These are phyloP conservation scores for Trifolium subterraneum DNA, from an alignment of 306 rosid species.

Conservation along the genomic window DNA sequence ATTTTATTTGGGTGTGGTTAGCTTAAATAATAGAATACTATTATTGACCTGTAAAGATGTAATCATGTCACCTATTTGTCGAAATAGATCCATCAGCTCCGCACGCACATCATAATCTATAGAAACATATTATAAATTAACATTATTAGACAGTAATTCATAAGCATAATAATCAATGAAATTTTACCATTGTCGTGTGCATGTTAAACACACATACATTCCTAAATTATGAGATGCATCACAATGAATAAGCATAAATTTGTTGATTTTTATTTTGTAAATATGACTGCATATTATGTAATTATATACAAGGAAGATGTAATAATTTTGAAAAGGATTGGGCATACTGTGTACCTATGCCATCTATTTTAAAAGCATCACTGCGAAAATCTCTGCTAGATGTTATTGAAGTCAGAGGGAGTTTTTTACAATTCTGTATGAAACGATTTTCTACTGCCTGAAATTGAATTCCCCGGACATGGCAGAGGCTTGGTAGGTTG, in stretches of 20 bases:
- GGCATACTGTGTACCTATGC: not conserved
- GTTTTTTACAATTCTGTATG: not conserved
- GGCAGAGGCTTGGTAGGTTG: constrained; percentile 10
- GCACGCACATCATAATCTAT: not conserved
- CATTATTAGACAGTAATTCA: too few species aligned
- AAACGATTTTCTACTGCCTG: not conserved
- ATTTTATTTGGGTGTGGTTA: not conserved
- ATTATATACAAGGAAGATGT: too few species aligned
- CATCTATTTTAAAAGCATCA: too few species aligned
- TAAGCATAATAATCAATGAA: too few species aligned
- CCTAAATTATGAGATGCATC: too few species aligned
- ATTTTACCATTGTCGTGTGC: too few species aligned
- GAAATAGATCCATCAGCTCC: not conserved
- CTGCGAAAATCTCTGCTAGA: fast-evolving
- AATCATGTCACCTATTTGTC: not conserved
- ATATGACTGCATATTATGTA: too few species aligned
- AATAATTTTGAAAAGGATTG: too few species aligned
- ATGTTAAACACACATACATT: too few species aligned
- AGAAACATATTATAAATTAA: not conserved
- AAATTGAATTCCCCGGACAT: not conserved
- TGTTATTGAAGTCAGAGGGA: constrained; percentile 7
- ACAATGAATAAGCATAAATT: too few species aligned
- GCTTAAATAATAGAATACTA: not conserved
- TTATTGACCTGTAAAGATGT: not conserved
- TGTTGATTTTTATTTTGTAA: too few species aligned